Percentiles rank a stretch among this genome's conserved stretches.
Conservation (phyloP, 2,329 filamentous ascomycete species). For the Chaetomium strumarium region DNA sequence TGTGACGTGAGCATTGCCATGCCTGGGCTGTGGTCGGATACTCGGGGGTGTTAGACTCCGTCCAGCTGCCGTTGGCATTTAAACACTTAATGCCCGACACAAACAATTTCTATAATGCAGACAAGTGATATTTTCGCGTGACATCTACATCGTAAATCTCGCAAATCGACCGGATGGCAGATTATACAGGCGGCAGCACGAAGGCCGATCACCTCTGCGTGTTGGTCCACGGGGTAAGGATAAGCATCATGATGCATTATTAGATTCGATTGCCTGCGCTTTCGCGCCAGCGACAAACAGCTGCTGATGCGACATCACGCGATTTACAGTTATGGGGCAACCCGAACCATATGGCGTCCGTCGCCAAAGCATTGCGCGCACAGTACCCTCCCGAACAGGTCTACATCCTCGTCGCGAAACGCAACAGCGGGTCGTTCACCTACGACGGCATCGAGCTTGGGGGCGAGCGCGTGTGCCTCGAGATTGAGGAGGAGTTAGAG, state of each 20-base stretch:
- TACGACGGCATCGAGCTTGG: slow-evolving; percentile 65
- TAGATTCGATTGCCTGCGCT: no score
- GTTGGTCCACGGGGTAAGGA: slow-evolving; percentile 66
- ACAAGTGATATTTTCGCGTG: no score
- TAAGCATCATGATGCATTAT: no score
- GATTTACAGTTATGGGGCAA: slow-evolving; percentile 65
- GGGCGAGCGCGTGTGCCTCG: slow-evolving; percentile 60
- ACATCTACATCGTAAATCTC: neutral
- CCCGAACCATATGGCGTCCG: slow-evolving; percentile 62
- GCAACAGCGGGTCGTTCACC: slow-evolving; percentile 67
- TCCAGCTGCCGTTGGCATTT: neutral
- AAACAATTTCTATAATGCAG: neutral
- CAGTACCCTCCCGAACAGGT: slow-evolving; percentile 57
- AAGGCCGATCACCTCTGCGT: slow-evolving; percentile 68
- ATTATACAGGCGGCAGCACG: slow-evolving; percentile 45
- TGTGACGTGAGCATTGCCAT: slow-evolving; percentile 5
- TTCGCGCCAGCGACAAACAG: neutral
- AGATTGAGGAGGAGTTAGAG: slow-evolving; percentile 60
- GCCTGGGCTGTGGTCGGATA: slow-evolving; percentile 1
- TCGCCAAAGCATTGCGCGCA: slow-evolving; percentile 60
- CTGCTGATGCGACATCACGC: slow-evolving; percentile 9
- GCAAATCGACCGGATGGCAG: slow-evolving; percentile 26
- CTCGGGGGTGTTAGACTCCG: neutral
- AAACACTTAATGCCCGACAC: no score
- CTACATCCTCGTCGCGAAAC: slow-evolving; percentile 65